Evolutionary conservation across 495 filamentous ascomycete genomes (phyloP), one percentile per base, ranked within the genome.

Genomic region (Lasiosphaeria ovina): DNA sequence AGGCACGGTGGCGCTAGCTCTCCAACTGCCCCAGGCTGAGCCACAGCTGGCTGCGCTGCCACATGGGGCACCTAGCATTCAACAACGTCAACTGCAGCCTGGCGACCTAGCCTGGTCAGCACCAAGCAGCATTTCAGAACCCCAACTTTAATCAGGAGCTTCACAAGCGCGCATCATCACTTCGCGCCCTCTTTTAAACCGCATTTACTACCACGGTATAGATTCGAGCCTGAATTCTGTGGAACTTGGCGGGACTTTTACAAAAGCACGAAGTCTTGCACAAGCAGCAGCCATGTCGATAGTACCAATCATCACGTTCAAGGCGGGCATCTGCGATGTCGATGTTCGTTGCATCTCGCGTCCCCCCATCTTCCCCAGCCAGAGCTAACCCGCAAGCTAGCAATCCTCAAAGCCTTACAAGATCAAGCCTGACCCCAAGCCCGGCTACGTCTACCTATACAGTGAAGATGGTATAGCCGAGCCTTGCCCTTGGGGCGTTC

Each of bases 381-480:
- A 12, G 10, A 24, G 49, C 78, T 81, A 48, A 80, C 66, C 0
- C 8, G 12, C 34, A 24, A 3, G 9, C 12, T 54, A 89, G 88
- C 77, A 74, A 69, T 83, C 81, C 16, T 74, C 77, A 50, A 78
- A 80, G 71, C 85, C 88, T 54, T 82, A 79, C 65, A 88, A 83
- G 65, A 79, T 96, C 63, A 84, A 83, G 61, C 84, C 91, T 3
- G 78, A 84, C 60, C 76, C 84, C 5, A 87, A 83, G 0, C 87
- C 89, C 4, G 95, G 95, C 59, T 94, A 94, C 74, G 85, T 98
- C 70, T 99, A 95, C 73, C 87, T 99, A 57, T 97, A 92, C 76
- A 81, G 81, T 50, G 93, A 96, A 81, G 94, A 97, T 84, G 95
- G 87, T 88, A 81, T 51, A 65, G 35, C 58, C 14, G 14, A 9